Percentiles rank a stretch among this genome's conserved stretches.
Evolutionary conservation across 352 stramenopile species (phyloP).

Genomic region (Phytopythium chamaehyphon): DNA sequence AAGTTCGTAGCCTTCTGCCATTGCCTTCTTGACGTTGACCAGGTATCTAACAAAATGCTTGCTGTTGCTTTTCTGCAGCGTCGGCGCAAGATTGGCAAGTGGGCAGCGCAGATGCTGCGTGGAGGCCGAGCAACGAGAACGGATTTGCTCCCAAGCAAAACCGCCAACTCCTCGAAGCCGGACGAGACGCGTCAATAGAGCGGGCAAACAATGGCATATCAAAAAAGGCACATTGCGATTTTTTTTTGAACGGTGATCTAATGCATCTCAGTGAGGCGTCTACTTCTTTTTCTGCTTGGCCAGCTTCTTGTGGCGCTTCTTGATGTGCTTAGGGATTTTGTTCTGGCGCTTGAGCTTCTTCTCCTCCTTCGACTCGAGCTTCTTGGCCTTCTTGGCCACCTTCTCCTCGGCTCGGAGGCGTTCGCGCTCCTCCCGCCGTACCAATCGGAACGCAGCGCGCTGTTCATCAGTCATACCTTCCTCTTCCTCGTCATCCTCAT

Average conservation of each 20-base stretch:
- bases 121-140: conserved; percentile 68
- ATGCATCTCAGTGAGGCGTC: neutral
- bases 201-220: neutral
- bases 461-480: conserved; percentile 70
- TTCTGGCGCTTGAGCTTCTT: conserved; percentile 91
- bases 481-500: conserved; percentile 22
- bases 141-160: conserved; percentile 40
- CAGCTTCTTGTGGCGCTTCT: conserved; percentile 97
- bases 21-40: neutral
- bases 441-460: conserved; percentile 76
- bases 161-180: conserved; percentile 5
- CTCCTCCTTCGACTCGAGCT: conserved; percentile 94
- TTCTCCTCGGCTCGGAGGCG: conserved; percentile 51
- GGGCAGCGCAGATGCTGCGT: conserved; percentile 82
- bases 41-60: neutral
- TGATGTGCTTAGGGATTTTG: conserved; percentile 99
- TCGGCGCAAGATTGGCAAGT: conserved; percentile 77
- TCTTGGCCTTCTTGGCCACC: conserved; percentile 90
- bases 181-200: conserved; percentile 4
- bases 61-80: conserved; percentile 28
- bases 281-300: conserved; percentile 83
- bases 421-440: conserved; percentile 73
- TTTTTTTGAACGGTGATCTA: no score
- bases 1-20: conserved; percentile 49
- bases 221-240: no score